These are phyloP conservation scores for Byssochlamys sp. DNA, from an alignment of 2,329 filamentous ascomycete species.

Conservation along the genomic window DNA sequence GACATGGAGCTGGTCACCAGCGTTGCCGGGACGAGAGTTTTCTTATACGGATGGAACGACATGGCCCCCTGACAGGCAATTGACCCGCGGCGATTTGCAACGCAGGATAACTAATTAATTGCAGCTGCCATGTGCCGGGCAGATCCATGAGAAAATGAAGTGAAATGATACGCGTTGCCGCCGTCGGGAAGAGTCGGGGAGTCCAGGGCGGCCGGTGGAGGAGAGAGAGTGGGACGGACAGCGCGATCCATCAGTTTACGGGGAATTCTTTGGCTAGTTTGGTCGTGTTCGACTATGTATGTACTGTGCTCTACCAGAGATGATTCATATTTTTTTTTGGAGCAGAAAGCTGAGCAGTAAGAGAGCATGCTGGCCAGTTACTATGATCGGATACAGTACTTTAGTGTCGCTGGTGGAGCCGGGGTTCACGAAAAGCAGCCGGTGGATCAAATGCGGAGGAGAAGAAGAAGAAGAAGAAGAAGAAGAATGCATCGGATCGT, in stretches of 20 bases:
- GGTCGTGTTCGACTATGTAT: no score
- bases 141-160: background rate
- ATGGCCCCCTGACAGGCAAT: background rate
- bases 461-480: background rate
- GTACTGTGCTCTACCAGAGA: background rate
- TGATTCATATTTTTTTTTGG: background rate
- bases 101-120: background rate
- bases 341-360: background rate
- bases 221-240: background rate
- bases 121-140: background rate
- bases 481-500: no score
- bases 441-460: background rate
- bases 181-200: slow-evolving; percentile 3
- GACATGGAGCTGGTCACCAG: background rate
- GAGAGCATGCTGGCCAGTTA: background rate
- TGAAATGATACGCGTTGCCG: background rate
- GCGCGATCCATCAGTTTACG: background rate
- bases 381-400: background rate
- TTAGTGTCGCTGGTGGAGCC: background rate
- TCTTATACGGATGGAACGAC: background rate
- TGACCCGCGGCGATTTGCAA: background rate
- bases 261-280: background rate
- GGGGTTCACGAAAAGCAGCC: background rate
- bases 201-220: background rate
- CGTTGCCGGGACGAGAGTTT: background rate